Evolutionary conservation across 2,329 filamentous ascomycete genomes (phyloP), one percentile per base, ranked within the genome.

Genomic region (Aureobasidium namibiae): DNA sequence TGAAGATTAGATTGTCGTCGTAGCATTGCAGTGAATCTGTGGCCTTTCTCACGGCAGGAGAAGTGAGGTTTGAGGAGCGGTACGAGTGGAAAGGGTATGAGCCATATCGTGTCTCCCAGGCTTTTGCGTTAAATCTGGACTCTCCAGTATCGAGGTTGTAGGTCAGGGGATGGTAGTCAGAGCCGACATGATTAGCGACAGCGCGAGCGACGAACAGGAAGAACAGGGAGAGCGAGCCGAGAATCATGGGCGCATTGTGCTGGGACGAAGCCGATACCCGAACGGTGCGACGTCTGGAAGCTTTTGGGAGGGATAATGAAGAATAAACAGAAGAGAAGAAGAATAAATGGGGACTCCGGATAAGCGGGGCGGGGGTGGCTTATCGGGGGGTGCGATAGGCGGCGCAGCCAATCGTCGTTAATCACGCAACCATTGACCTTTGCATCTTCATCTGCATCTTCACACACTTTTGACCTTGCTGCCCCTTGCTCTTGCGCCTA

Each of bases 1-100:
- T 38, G n/a, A 61, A 61, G 29, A 58, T 39, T 33, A 38, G 29
- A 24, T 56, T 56, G 29, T 58, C 60, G 44, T 61, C 60, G 18
- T 61, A 46, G 16, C 60, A 61, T 53, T 46, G 9, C 6, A 36
- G n/a, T 34, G 60, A 61, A 38, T 61, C 39, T 31, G 50, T 21
- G 4, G 36, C 52, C 23, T 57, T 61, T 33, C 52, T 49, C 39
- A 61, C 39, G 13, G 53, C 60, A 16, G 60, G 60, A 23, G 53
- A 57, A 34, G 52, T 61, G 50, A 61, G 6, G 23, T 58, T 48
- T 18, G 42, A 29, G n/a, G 60, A 57, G 13, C 33, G 52, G 33
- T 50, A 61, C 4, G 53, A 44, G 9, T 39, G 34, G 53, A 50
- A 61, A 1, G 60, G 60, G 24, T 58, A 61, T 7, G 50, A 26